Percentiles rank a stretch among this genome's conserved stretches.
Evolutionary conservation across 306 rosid genomes (phyloP).

Genomic region (Neltuma alba): DNA sequence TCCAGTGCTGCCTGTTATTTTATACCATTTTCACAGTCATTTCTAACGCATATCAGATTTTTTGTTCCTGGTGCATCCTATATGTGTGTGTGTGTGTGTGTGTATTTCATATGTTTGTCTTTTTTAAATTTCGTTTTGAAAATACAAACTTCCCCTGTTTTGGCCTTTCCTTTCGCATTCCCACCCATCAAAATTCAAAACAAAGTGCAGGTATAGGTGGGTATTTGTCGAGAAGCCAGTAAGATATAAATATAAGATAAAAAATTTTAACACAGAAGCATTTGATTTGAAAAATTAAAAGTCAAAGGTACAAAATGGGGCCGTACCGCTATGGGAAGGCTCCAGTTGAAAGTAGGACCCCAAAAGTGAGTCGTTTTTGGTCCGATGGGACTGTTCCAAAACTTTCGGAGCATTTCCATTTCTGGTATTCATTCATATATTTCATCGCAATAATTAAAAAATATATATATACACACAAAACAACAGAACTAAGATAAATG

Average conservation of each 20-base stretch:
- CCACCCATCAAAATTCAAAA: too few species aligned
- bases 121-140: too few species aligned
- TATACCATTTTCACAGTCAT: background rate
- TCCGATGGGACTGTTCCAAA: slow-evolving; percentile 67
- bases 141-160: too few species aligned
- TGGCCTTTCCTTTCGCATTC: too few species aligned
- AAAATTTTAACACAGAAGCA: too few species aligned
- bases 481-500: background rate
- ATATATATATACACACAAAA: too few species aligned
- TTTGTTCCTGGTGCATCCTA: background rate
- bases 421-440: background rate
- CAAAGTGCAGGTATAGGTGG: too few species aligned
- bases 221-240: too few species aligned
- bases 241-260: too few species aligned
- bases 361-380: slow-evolving; percentile 69
- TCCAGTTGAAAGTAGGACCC: slow-evolving; percentile 65
- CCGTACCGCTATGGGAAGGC: slow-evolving; percentile 62
- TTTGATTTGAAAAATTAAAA: background rate
- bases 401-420: slow-evolving; percentile 48
- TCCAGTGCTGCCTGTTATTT: slow-evolving; percentile 54
- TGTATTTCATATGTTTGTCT: too few species aligned
- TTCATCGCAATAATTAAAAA: background rate
- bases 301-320: background rate
- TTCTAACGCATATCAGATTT: background rate
- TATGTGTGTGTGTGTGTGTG: background rate